Conservation (phyloP, 352 stramenopile species). For the Phytophthora foliorum region DNA sequence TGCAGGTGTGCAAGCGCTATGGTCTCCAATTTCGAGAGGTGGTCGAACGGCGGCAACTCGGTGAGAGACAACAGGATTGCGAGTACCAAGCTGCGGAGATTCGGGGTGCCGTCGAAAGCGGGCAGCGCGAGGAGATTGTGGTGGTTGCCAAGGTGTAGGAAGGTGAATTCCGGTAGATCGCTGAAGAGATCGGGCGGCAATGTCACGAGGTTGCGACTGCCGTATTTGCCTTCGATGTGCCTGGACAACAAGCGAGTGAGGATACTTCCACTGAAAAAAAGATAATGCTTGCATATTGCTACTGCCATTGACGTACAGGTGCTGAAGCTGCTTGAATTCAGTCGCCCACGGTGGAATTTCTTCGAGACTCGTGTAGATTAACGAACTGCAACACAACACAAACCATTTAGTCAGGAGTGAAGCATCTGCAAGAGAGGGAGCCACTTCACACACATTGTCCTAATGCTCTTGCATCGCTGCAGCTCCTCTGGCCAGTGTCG, state of each 20-base stretch:
- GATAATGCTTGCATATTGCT: background rate
- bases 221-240: constrained; percentile 35
- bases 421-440: background rate
- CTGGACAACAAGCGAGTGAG: background rate
- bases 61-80: constrained; percentile 25
- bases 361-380: constrained; percentile 30
- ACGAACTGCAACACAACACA: constrained; percentile 2
- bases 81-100: constrained; percentile 25
- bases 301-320: constrained; percentile 14
- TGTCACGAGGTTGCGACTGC: constrained; percentile 23
- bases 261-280: too few relatives aligned
- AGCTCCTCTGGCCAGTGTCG: constrained; percentile 32
- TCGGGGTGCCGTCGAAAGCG: constrained; percentile 15
- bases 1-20: constrained; percentile 25
- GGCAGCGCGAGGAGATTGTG: constrained; percentile 16
- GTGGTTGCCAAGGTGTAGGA: constrained; percentile 29
- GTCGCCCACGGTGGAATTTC: constrained; percentile 22
- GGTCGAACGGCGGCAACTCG: constrained; percentile 21
- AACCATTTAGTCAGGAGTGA: background rate
- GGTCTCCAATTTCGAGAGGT: constrained; percentile 19
- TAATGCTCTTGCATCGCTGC: constrained; percentile 16
- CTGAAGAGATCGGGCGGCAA: constrained; percentile 27
- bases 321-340: constrained; percentile 24
- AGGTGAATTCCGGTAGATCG: constrained; percentile 27
- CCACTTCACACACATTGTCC: constrained; percentile 22